Conservation (phyloP, 345 rosid genomes). For the Boechera retrofracta region DNA sequence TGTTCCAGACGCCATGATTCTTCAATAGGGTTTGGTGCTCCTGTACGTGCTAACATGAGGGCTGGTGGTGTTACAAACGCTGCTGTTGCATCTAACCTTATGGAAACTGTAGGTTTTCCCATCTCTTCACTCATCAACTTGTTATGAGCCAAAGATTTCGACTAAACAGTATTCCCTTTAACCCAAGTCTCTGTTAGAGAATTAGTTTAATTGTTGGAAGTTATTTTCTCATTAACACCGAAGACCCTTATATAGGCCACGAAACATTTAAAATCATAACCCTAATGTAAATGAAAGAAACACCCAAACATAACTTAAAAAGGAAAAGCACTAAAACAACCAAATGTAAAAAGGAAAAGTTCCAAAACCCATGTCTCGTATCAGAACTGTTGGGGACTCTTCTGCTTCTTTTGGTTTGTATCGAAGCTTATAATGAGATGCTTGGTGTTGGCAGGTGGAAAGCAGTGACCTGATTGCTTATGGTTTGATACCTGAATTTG, state of each 20-base stretch:
- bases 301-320: too few relatives aligned
- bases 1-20: slow-evolving; percentile 90
- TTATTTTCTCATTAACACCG: too few relatives aligned
- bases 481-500: slow-evolving; percentile 99
- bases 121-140: slow-evolving; percentile 6
- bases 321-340: too few relatives aligned
- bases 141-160: too few relatives aligned
- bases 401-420: slow-evolving; percentile 24
- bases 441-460: slow-evolving; percentile 71
- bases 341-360: too few relatives aligned
- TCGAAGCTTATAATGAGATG: slow-evolving; percentile 23
- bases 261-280: too few relatives aligned
- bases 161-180: too few relatives aligned
- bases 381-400: background rate
- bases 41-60: slow-evolving; percentile 98
- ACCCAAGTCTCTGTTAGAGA: too few relatives aligned
- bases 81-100: slow-evolving; percentile 74
- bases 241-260: too few relatives aligned
- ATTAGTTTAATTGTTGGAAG: too few relatives aligned
- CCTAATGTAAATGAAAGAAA: too few relatives aligned
- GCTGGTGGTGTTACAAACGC: slow-evolving; percentile 77
- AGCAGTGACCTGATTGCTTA: slow-evolving; percentile 93
- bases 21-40: slow-evolving; percentile 98
- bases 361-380: too few relatives aligned
- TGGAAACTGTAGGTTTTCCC: slow-evolving; percentile 78